phyloP scores from a whole-genome alignment of 139 green algal genomes.

The Zygnema circumcarinatum region DNA sequence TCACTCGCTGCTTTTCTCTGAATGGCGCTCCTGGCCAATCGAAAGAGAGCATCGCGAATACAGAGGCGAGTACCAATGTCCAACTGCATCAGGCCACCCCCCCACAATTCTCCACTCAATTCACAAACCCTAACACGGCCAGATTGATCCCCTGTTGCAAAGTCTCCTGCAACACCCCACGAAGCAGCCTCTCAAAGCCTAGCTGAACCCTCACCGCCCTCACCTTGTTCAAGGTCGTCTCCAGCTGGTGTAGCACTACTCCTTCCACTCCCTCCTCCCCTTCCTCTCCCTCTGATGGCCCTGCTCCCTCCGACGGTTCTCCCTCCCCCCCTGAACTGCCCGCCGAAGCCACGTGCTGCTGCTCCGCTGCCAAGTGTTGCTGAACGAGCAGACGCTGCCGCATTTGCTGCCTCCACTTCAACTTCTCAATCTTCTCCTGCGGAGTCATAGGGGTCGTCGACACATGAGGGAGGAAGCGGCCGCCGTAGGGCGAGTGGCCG shows the following conservation, averaged over 20 bases:
- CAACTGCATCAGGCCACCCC: neutral
- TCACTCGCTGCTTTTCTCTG: neutral
- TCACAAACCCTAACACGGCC: too few relatives aligned
- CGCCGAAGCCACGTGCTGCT: neutral
- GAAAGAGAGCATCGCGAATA: constrained; percentile 26
- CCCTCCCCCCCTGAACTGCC: neutral
- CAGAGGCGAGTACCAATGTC: constrained; percentile 9
- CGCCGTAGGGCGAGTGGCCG: neutral
- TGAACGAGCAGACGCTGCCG: neutral
- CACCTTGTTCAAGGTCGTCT: too few relatives aligned
- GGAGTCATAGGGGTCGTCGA: constrained; percentile 6
- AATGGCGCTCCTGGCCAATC: neutral
- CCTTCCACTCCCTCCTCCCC: neutral
- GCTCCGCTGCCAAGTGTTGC: neutral
- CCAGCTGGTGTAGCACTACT: too few relatives aligned
- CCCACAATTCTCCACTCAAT: neutral
- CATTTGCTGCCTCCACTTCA: constrained; percentile 28
- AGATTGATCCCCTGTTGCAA: too few relatives aligned
- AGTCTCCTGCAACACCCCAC: too few relatives aligned
- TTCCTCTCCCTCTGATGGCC: neutral
- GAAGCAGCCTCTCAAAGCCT: too few relatives aligned
- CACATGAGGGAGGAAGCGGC: neutral
- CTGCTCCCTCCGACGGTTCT: neutral
- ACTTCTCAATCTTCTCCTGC: constrained; percentile 28
- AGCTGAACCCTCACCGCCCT: too few relatives aligned